These are phyloP conservation scores for Aureobasidium lini DNA, from an alignment of 2,329 filamentous ascomycete species.

Conservation along the genomic window DNA sequence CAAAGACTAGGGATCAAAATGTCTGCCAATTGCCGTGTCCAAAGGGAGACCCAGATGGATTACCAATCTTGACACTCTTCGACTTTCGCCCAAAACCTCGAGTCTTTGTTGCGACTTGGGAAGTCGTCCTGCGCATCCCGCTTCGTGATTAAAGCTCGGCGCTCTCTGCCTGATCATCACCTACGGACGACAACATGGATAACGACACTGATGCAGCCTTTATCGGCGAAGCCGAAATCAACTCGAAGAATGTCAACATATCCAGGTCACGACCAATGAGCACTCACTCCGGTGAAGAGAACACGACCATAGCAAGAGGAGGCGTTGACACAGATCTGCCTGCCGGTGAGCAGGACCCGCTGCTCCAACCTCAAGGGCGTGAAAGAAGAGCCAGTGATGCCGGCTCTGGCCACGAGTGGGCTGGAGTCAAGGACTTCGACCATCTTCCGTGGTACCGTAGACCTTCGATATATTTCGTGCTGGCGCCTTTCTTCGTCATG, in stretches of 20 bases:
- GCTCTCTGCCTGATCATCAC: neutral
- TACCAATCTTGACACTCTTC: constrained; percentile 7
- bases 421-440: constrained; percentile 45
- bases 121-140: neutral
- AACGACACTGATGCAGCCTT: constrained; percentile 26
- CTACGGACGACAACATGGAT: constrained; percentile 3
- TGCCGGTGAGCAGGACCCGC: constrained; percentile 17
- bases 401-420: constrained; percentile 19
- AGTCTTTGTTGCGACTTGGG: neutral
- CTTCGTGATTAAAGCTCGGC: neutral
- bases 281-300: constrained; percentile 12
- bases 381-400: constrained; percentile 18
- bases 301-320: constrained; percentile 16
- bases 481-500: constrained; percentile 73
- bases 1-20: neutral
- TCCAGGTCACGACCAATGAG: neutral
- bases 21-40: neutral
- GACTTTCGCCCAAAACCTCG: neutral
- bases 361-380: constrained; percentile 18
- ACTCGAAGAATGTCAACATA: constrained; percentile 13
- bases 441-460: constrained; percentile 54
- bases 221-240: constrained; percentile 27
- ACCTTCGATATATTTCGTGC: constrained; percentile 72
- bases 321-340: constrained; percentile 13
- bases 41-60: neutral